These are phyloP conservation scores for Beta vulgaris DNA, from an alignment of 148 eudicot genomes.

Conservation along the genomic window DNA sequence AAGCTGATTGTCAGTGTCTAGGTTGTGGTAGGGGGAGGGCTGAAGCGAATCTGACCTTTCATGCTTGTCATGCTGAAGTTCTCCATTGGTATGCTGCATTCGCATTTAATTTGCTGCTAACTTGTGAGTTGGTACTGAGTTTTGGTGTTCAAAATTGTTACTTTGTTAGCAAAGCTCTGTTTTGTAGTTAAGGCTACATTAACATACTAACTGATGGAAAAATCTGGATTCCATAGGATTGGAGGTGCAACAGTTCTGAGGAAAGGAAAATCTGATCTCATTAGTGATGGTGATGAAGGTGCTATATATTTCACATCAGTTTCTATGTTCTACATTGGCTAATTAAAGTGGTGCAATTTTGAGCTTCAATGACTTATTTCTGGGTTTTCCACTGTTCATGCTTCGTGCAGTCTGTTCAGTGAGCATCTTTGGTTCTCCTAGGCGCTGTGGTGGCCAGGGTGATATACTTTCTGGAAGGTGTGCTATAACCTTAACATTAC, in stretches of 20 bases:
- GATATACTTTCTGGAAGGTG: slow-evolving; percentile 97
- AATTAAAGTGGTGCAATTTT: background rate
- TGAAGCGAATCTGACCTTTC: background rate
- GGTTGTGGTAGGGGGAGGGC: background rate
- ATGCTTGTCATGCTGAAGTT: background rate
- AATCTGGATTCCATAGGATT: slow-evolving; percentile 51
- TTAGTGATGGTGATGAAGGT: slow-evolving; percentile 87
- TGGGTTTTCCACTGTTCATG: slow-evolving; percentile 14
- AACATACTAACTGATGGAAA: slow-evolving; percentile 12
- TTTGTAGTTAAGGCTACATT: background rate
- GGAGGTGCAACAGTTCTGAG: slow-evolving; percentile 75
- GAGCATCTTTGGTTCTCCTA: slow-evolving; percentile 84
- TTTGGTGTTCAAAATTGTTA: background rate
- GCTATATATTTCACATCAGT: slow-evolving; percentile 12
- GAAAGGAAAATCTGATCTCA: slow-evolving; percentile 82
- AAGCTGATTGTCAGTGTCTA: background rate
- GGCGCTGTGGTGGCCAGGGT: slow-evolving; percentile 99
- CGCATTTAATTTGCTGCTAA: background rate
- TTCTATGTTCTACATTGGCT: background rate
- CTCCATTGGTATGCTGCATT: background rate
- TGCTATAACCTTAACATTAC: slow-evolving; percentile 18
- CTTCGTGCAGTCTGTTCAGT: slow-evolving; percentile 61
- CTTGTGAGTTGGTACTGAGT: background rate
- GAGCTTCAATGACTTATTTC: background rate
- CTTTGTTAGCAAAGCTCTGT: background rate